A percentile compares a stretch with the other conserved stretches of the same genome.
phyloP scores from a whole-genome alignment of 2,329 filamentous ascomycete species.

The Trichoderma harzianum region DNA sequence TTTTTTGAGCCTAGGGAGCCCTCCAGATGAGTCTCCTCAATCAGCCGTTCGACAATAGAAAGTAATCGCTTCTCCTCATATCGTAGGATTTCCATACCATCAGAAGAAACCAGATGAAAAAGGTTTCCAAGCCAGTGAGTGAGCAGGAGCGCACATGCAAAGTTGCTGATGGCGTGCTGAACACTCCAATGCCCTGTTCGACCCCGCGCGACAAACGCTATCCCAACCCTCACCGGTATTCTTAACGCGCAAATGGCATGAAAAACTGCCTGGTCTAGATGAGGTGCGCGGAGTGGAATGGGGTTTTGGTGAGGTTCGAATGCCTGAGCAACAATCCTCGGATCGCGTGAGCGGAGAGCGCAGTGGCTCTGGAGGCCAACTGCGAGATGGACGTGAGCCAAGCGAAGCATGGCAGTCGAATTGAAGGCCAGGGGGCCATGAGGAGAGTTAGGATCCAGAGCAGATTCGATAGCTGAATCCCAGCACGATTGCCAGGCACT shows the following conservation, averaged over 20 bases:
- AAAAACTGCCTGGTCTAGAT: neutral
- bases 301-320: neutral
- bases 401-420: neutral
- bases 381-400: neutral
- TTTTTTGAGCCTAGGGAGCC: neutral
- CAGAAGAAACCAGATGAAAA: neutral
- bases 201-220: neutral
- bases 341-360: neutral
- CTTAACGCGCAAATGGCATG: neutral
- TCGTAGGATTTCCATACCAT: neutral
- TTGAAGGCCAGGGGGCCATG: neutral
- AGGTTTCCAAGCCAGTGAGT: neutral
- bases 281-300: neutral
- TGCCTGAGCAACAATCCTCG: neutral
- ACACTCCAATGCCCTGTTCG: neutral
- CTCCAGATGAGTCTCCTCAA: neutral
- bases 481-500: neutral
- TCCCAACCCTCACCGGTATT: neutral
- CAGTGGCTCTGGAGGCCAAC: neutral
- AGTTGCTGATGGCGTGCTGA: neutral
- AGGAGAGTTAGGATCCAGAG: neutral
- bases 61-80: neutral
- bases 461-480: neutral
- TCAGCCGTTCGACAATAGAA: neutral
- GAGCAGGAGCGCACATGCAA: neutral